Evolutionary conservation across 495 filamentous ascomycete genomes (phyloP), one percentile per base, ranked within the genome.

Genomic region (Penicillium riverlandense): DNA sequence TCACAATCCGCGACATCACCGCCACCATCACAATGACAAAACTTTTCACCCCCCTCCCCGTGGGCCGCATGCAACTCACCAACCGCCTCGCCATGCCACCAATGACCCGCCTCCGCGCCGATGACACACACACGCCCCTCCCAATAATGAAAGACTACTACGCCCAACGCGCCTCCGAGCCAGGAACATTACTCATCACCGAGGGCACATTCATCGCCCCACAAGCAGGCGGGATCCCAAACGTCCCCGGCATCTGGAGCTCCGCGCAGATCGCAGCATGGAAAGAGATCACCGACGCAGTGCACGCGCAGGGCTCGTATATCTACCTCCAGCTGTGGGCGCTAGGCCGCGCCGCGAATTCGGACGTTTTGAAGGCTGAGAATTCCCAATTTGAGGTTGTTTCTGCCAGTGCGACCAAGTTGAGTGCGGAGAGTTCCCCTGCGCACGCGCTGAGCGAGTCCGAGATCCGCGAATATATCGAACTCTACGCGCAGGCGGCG

Each of bases 261-360:
- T 52, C 69, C 0, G 77, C 63, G 10, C 85, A 90, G 47, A 76
- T 81, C 47, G 62, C 55, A 5, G 75, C 67, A 0, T 88, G 84
- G 85, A 76, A 72, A 37, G 53, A 65, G 27, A 59, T 88, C 29
- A 83, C 80, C 7, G 76, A 79, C 40, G 77, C 73, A 11, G 84
- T 89, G 8, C 86, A 89, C 66, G 66, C 66, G 29, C 77, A 79
- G 34, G 77, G 79, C 37, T 67, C 70, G 40, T 77, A 68, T 52
- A 87, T 89, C 50, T 83, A 68, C 62, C 42, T 70, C 31, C 85
- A 90, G 65, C 68, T 90, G 9, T 86, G 82, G 79, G 75, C 76
- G 0, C 59, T 83, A 6, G 85, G 85, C 11, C 76, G 85, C n/a
- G 62, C 72, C 5, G 75, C 78, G 0, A 48, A 59, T 32, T 49